phyloP scores from a whole-genome alignment of 192 early-diverging fungal genomes.

The Linnemannia zychae region DNA sequence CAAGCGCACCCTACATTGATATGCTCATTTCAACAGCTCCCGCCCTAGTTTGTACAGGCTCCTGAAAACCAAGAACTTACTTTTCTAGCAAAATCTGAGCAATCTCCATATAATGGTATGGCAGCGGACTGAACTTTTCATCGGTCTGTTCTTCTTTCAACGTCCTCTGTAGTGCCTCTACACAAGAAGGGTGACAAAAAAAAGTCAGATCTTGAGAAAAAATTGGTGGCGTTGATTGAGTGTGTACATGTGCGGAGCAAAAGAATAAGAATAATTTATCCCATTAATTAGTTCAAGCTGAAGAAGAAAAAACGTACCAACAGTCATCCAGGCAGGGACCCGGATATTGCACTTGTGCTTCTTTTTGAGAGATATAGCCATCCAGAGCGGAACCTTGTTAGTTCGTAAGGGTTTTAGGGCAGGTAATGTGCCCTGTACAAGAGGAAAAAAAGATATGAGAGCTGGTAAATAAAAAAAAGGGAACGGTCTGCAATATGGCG shows the following conservation, averaged over 20 bases:
- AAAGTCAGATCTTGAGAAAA: too few relatives aligned
- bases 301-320: slow-evolving; percentile 58
- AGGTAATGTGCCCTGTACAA: slow-evolving; percentile 75
- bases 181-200: background rate
- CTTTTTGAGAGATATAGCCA: slow-evolving; percentile 86
- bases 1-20: too few relatives aligned
- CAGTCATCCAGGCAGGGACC: slow-evolving; percentile 85
- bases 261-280: background rate
- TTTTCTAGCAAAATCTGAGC: slow-evolving; percentile 82
- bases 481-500: background rate
- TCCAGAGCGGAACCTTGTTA: slow-evolving; percentile 87
- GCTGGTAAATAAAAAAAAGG: background rate
- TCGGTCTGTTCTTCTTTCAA: slow-evolving; percentile 77
- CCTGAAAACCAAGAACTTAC: slow-evolving; percentile 59
- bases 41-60: too few relatives aligned
- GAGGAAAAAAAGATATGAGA: background rate
- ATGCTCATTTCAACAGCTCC: too few relatives aligned
- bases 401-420: slow-evolving; percentile 86
- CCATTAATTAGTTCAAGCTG: background rate
- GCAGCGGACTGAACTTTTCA: slow-evolving; percentile 76
- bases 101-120: slow-evolving; percentile 87
- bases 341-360: slow-evolving; percentile 85
- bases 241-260: background rate
- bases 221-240: background rate
- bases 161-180: slow-evolving; percentile 73